phyloP scores from a whole-genome alignment of 2,329 filamentous ascomycete genomes.

The Dactylellina cionopaga region DNA sequence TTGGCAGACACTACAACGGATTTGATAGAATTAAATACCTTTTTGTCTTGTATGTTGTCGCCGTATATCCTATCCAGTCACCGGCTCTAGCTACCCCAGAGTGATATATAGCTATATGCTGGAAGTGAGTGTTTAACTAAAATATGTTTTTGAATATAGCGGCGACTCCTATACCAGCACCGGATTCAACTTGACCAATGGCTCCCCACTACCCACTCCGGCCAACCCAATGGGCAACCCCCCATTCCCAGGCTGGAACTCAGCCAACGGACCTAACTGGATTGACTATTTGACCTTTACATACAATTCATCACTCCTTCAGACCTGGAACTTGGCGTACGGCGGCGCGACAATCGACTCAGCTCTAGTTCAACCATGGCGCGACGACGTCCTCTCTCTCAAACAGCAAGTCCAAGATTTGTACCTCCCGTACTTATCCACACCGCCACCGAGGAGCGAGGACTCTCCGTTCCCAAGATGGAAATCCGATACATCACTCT shows the following conservation, averaged over 20 bases:
- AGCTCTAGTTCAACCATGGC: conserved; percentile 60
- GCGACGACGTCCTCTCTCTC: conserved; percentile 60
- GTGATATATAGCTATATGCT: background rate
- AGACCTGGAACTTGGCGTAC: conserved; percentile 67
- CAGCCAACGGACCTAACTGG: conserved; percentile 67
- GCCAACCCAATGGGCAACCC: conserved; percentile 62
- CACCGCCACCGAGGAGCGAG: conserved; percentile 56
- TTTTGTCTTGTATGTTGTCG: conserved; percentile 55
- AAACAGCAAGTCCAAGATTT: conserved; percentile 60
- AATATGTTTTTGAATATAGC: too few relatives aligned
- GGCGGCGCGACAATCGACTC: conserved; percentile 62
- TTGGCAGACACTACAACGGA: conserved; percentile 52
- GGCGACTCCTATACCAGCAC: conserved; percentile 62
- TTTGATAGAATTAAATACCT: conserved; percentile 55
- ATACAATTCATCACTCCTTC: conserved; percentile 63
- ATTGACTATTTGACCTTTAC: conserved; percentile 65
- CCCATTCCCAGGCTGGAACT: conserved; percentile 61
- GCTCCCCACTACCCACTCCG: conserved; percentile 58
- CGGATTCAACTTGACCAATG: conserved; percentile 59
- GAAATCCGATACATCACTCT: conserved; percentile 63
- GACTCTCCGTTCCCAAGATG: conserved; percentile 60
- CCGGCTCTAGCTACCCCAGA: too few relatives aligned
- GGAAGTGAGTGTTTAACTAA: background rate
- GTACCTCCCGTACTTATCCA: conserved; percentile 60
- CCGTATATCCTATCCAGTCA: too few relatives aligned